Evolutionary conservation across 2,329 filamentous ascomycete species (phyloP), one percentile per base, ranked within the genome.

Genomic region (Lasiodiplodia hormozganensis): DNA sequence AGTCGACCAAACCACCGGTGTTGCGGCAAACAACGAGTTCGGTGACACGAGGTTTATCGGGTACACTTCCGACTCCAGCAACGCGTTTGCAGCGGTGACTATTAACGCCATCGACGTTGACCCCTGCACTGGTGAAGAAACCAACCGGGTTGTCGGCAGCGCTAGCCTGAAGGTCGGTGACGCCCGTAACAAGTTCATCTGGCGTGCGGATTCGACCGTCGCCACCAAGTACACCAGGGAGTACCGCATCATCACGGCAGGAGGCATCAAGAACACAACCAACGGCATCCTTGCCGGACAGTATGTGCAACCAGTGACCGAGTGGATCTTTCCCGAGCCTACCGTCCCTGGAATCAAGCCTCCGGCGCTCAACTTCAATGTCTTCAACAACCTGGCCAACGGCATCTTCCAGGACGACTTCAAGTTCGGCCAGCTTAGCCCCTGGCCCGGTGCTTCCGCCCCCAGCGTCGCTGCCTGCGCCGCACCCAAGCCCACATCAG

Each of bases 281-380:
- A 80, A 82, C 68, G 76, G 76, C 34, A 80, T 83, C 57, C 69
- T 75, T n/a, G 81, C 80, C 4, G 81, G 81, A 5, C 76, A 81
- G 65, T 83, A 81, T 53, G 73, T 82, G 23, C 76, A 77, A 36
- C 77, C 82, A 14, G 80, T 83, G 4, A 76, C 74, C 4, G 81
- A 82, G 68, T 83, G 80, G 80, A 82, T 83, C 70, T 80, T 80
- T 72, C 81, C 82, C 11, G 82, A 83, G 70, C 74, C 78, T 21
- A 74, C 78, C 21, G 72, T 75, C 3, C 82, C 81, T n/a, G 82
- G 82, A 71, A 71, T 76, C 69, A 69, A 77, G 75, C 70, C 74
- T 16, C 74, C 73, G 14, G 69, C 75, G 11, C 71, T 70, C 57
- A 65, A 65, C 14, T 78, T 77, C 70, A 67, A n/a, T 2, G 75